Percentiles rank a stretch among this genome's conserved stretches.
These are phyloP conservation scores for Fomitopsis schrenkii DNA, from an alignment of 1,284 basidiomycete species.

Conservation along the genomic window DNA sequence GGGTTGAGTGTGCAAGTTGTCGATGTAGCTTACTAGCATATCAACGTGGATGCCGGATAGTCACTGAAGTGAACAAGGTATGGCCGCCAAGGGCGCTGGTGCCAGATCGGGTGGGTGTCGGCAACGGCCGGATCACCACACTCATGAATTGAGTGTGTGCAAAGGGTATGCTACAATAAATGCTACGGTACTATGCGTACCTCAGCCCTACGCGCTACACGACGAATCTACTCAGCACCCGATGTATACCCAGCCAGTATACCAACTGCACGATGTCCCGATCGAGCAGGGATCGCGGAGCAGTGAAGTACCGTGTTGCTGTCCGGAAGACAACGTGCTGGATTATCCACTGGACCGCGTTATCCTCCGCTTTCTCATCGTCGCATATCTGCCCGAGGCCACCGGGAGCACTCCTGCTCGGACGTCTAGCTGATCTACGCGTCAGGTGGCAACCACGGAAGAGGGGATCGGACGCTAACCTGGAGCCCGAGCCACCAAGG, in stretches of 20 bases:
- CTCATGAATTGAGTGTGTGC: too few relatives aligned
- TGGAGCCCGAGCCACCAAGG: conserved; percentile 80
- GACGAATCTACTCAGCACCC: conserved; percentile 77
- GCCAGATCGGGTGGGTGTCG: not conserved
- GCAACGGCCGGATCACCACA: not conserved
- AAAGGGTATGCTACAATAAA: too few relatives aligned
- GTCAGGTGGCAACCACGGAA: too few relatives aligned
- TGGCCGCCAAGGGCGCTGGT: not conserved
- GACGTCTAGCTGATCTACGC: conserved; percentile 81
- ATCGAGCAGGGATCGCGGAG: conserved; percentile 69
- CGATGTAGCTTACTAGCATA: not conserved
- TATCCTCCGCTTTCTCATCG: conserved; percentile 34
- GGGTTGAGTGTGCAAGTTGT: not conserved
- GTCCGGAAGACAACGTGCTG: conserved; percentile 86
- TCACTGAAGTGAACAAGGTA: not conserved
- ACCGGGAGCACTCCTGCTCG: conserved; percentile 75
- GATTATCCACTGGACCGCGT: conserved; percentile 77
- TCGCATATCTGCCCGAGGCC: conserved; percentile 1
- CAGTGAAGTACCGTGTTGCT: conserved; percentile 67
- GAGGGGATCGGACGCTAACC: conserved; percentile 32
- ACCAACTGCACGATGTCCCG: conserved; percentile 83
- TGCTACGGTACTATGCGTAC: too few relatives aligned
- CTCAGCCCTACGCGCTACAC: conserved; percentile 35
- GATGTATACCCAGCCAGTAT: conserved; percentile 83
- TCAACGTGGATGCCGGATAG: not conserved